Conservation (phyloP, 2,329 filamentous ascomycete genomes). For the Metarhizium rileyi region DNA sequence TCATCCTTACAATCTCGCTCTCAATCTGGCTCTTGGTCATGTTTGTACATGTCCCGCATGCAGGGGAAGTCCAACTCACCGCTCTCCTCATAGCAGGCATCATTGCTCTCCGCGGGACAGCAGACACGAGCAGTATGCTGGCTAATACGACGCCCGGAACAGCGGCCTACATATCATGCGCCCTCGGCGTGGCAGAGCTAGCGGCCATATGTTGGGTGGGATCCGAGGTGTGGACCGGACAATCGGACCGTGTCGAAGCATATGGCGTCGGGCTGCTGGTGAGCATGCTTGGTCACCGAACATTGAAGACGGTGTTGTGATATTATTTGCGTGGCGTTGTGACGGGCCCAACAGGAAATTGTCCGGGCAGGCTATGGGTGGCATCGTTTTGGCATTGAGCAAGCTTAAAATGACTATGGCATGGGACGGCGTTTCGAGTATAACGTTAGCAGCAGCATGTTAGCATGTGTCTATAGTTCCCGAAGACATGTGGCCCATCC, state of each 20-base stretch:
- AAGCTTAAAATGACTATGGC: not conserved
- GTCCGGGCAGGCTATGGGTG: not conserved
- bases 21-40: conserved; percentile 18
- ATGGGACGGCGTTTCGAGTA: not conserved
- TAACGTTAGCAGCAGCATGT: not conserved
- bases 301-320: not conserved
- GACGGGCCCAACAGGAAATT: not conserved
- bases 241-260: conserved; percentile 11
- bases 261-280: conserved; percentile 20
- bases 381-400: not conserved
- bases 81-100: conserved; percentile 18
- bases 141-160: conserved; percentile 10
- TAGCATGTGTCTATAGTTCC: too few species aligned
- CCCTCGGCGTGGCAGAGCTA: conserved; percentile 22
- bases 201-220: conserved; percentile 24
- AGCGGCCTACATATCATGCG: conserved; percentile 15
- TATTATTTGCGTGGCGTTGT: not conserved
- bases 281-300: conserved; percentile 23
- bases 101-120: conserved; percentile 20
- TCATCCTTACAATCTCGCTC: conserved; percentile 13
- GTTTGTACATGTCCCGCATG: conserved; percentile 13
- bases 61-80: conserved; percentile 17
- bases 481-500: too few species aligned
- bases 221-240: conserved; percentile 20
- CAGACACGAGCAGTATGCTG: conserved; percentile 14